Evolutionary conservation across 345 rosid species (phyloP).

Genomic region (Sapria himalayana): DNA sequence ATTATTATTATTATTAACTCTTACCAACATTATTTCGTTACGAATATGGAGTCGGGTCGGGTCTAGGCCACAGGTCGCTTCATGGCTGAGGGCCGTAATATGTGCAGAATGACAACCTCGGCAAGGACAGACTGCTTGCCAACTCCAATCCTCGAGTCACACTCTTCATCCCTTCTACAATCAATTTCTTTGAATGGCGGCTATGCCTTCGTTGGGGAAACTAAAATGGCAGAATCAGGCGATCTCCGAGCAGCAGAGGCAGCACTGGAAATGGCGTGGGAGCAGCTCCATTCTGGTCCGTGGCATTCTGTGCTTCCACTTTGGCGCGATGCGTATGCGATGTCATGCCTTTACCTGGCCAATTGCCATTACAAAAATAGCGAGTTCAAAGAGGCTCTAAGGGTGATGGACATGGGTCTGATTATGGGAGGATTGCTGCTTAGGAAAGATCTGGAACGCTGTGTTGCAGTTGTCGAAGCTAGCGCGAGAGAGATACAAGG

Average conservation of each 20-base stretch:
- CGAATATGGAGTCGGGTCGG: too few relatives aligned
- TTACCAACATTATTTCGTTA: too few relatives aligned
- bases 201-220: slow-evolving; percentile 61
- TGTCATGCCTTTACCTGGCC: slow-evolving; percentile 74
- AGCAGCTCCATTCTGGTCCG: slow-evolving; percentile 96
- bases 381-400: slow-evolving; percentile 53
- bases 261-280: slow-evolving; percentile 97
- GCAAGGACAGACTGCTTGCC: slow-evolving; percentile 15
- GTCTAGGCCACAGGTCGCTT: too few relatives aligned
- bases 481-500: slow-evolving; percentile 18
- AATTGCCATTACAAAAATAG: slow-evolving; percentile 34
- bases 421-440: slow-evolving; percentile 86
- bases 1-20: too few relatives aligned
- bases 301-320: slow-evolving; percentile 89
- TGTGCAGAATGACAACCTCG: too few relatives aligned
- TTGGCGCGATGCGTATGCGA: slow-evolving; percentile 94
- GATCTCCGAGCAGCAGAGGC: slow-evolving; percentile 87
- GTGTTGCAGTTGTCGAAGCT: slow-evolving; percentile 21
- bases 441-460: slow-evolving; percentile 49
- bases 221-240: slow-evolving; percentile 43
- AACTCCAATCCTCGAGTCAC: slow-evolving; percentile 54
- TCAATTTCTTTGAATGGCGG: slow-evolving; percentile 64
- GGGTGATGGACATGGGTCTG: slow-evolving; percentile 74
- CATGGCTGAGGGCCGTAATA: too few relatives aligned
- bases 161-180: slow-evolving; percentile 36